Conservation (phyloP, 2,329 filamentous ascomycete species). For the Stagonosporopsis rhizophila region DNA sequence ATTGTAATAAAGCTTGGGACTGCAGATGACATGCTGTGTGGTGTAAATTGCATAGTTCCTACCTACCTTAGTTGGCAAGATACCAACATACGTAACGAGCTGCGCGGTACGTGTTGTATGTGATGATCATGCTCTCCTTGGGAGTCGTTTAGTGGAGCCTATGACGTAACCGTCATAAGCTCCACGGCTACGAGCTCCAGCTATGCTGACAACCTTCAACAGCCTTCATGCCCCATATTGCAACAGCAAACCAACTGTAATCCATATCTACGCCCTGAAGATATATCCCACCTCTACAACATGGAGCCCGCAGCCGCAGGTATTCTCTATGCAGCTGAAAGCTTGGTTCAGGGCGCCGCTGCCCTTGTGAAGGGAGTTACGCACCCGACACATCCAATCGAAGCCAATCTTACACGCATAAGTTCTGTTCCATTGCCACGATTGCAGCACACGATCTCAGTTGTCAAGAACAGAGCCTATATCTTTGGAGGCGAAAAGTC, state of each 20-base stretch:
- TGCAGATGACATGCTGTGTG: not conserved
- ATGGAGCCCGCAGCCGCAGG: slow-evolving; percentile 51
- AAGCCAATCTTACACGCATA: slow-evolving; percentile 59
- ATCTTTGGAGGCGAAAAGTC: slow-evolving; percentile 61
- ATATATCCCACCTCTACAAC: not conserved
- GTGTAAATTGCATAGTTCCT: not conserved
- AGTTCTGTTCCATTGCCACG: slow-evolving; percentile 55
- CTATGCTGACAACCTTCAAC: not conserved
- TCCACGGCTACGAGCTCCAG: slow-evolving; percentile 8
- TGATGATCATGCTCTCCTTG: not conserved
- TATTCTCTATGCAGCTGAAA: slow-evolving; percentile 48
- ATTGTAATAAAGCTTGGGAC: not conserved
- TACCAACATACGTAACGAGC: not conserved
- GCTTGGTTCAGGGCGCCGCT: slow-evolving; percentile 49
- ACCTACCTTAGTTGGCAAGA: not conserved
- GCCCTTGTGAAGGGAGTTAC: slow-evolving; percentile 57
- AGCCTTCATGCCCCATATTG: not conserved
- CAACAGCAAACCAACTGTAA: not conserved
- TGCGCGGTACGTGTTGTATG: not conserved
- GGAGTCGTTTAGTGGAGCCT: not conserved
- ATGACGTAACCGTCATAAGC: slow-evolving; percentile 16
- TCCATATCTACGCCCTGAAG: not conserved
- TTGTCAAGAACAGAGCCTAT: slow-evolving; percentile 62
- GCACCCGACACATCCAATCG: slow-evolving; percentile 60
- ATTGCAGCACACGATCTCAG: slow-evolving; percentile 60